Evolutionary conservation across 2,329 filamentous ascomycete species (phyloP).

Genomic region (Fusarium ambrosium): DNA sequence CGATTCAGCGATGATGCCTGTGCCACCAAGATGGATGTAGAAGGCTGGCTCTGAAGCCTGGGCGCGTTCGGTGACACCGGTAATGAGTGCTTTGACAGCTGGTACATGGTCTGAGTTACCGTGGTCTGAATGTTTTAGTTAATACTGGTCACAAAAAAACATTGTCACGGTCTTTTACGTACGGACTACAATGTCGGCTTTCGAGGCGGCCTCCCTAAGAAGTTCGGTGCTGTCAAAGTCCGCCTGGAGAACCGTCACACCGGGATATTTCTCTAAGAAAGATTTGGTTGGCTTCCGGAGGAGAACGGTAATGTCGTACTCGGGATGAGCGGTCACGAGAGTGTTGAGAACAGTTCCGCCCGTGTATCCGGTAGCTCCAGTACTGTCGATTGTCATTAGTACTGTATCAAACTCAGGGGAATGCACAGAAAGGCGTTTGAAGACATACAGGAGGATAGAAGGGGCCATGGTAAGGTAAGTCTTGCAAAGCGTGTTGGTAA

Average conservation of each 20-base stretch:
- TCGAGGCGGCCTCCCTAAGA: not conserved
- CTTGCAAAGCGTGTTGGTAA: not conserved
- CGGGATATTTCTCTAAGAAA: not conserved
- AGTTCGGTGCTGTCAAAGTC: not conserved
- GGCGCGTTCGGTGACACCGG: not conserved
- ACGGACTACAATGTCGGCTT: not conserved
- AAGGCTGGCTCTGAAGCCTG: not conserved
- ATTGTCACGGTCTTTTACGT: not conserved
- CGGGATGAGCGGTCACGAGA: not conserved
- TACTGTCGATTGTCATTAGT: not conserved
- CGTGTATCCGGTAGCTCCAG: not conserved
- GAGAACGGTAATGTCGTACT: not conserved
- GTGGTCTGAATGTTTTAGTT: not conserved
- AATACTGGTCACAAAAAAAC: not conserved
- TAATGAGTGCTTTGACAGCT: not conserved
- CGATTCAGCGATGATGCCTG: not conserved
- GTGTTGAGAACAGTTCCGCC: not conserved
- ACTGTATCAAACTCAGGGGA: not conserved
- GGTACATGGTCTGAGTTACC: not conserved
- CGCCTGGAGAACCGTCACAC: not conserved
- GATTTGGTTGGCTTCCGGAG: not conserved
- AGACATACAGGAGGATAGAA: not conserved
- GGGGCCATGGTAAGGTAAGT: not conserved
- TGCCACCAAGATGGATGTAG: not conserved
- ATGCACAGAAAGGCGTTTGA: not conserved